phyloP scores from a whole-genome alignment of 176 grass and related monocot genomes.

The Ensete glaucum region DNA sequence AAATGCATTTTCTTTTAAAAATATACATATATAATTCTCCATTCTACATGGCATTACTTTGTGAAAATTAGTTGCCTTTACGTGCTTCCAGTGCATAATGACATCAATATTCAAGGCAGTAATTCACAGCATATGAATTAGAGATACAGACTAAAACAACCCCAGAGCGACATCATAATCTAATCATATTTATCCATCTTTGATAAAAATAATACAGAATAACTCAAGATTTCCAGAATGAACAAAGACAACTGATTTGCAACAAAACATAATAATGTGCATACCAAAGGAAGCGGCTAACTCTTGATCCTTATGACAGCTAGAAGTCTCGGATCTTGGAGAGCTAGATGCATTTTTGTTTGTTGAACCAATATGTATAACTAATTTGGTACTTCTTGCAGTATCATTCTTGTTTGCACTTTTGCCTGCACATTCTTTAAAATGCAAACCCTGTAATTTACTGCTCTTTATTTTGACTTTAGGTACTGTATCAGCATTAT shows the following conservation, averaged over 20 bases:
- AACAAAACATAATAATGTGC: not conserved
- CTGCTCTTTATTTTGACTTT: constrained; percentile 67
- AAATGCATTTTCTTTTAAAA: not conserved
- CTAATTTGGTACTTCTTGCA: constrained; percentile 71
- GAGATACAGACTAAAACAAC: no score
- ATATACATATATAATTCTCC: not conserved
- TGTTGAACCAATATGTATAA: constrained; percentile 76
- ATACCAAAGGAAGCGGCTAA: constrained; percentile 50
- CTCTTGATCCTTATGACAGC: constrained; percentile 73
- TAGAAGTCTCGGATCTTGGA: constrained; percentile 67
- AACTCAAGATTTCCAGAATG: constrained; percentile 7
- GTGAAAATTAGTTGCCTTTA: not conserved
- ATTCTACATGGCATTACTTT: not conserved
- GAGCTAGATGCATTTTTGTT: constrained; percentile 72
- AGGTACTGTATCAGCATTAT: constrained; percentile 34
- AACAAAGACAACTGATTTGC: constrained; percentile 22
- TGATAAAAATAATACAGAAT: not conserved
- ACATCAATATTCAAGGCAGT: not conserved
- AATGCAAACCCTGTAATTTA: constrained; percentile 49
- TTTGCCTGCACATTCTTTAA: constrained; percentile 53
- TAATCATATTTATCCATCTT: not conserved
- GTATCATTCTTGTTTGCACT: constrained; percentile 48
- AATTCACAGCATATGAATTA: no score
- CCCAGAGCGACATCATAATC: not conserved
- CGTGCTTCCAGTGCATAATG: not conserved